A percentile compares a stretch with the other conserved stretches of the same genome.
Evolutionary conservation across 345 rosid genomes (phyloP).

Genomic region (Eucalyptus virginea): DNA sequence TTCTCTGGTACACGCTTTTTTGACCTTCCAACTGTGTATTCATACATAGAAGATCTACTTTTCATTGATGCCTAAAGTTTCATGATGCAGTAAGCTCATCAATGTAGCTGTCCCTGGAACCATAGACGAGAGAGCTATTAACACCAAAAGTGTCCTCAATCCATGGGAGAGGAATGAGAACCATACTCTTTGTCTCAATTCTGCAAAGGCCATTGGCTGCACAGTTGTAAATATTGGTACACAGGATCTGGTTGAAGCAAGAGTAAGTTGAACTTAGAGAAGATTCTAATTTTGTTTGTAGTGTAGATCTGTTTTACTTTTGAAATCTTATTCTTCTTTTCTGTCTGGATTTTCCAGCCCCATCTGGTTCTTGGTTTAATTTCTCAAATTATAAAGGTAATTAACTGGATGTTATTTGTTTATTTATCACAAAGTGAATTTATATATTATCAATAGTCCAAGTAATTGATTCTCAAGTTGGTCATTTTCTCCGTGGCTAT

Average conservation of each 20-base stretch:
- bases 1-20: conserved; percentile 54
- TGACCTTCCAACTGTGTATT: not conserved
- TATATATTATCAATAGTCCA: not conserved
- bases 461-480: not conserved
- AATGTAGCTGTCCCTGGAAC: conserved; percentile 97
- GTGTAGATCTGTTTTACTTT: not conserved
- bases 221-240: conserved; percentile 96
- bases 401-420: not conserved
- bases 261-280: conserved; percentile 37
- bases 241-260: conserved; percentile 87
- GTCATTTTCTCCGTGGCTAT: not conserved
- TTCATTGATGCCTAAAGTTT: not conserved
- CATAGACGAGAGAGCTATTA: conserved; percentile 96
- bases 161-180: conserved; percentile 99
- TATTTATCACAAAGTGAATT: not conserved
- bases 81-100: conserved; percentile 79
- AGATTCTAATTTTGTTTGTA: not conserved
- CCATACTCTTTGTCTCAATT: conserved; percentile 93
- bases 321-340: not conserved
- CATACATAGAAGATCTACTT: not conserved
- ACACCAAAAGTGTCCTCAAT: conserved; percentile 66
- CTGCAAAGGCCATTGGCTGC: conserved; percentile 98
- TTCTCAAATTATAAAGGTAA: conserved; percentile 95
- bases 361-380: conserved; percentile 93
- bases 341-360: conserved; percentile 31